Percentiles rank a stretch among this genome's conserved stretches.
These are phyloP conservation scores for Colletotrichum karsti DNA, from an alignment of 2,329 filamentous ascomycete species.

Conservation along the genomic window DNA sequence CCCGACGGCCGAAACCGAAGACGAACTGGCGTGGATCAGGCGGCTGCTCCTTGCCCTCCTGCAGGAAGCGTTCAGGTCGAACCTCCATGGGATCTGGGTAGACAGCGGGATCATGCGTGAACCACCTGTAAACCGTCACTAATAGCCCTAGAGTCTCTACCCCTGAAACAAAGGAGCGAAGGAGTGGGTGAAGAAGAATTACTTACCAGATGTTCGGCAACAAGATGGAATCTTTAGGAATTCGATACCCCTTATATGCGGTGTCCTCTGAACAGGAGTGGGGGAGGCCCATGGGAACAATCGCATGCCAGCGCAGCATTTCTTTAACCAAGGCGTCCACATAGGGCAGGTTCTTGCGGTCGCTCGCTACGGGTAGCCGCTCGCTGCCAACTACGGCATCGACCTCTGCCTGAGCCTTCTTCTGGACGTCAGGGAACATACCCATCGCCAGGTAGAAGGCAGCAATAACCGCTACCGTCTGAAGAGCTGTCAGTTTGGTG, in stretches of 20 bases:
- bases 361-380: constrained; percentile 45
- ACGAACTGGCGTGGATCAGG: constrained; percentile 16
- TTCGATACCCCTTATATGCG: constrained; percentile 54
- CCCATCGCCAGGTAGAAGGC: constrained; percentile 57
- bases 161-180: not conserved
- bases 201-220: constrained; percentile 39
- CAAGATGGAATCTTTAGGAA: constrained; percentile 56
- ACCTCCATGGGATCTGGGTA: constrained; percentile 58
- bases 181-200: not conserved
- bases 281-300: constrained; percentile 51
- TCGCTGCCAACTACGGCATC: constrained; percentile 46
- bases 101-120: constrained; percentile 72
- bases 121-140: constrained; percentile 19
- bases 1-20: constrained; percentile 32
- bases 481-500: fast-evolving
- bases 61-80: constrained; percentile 42
- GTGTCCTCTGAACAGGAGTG: constrained; percentile 58
- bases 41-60: not conserved
- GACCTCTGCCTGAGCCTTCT: constrained; percentile 37
- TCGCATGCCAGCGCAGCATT: constrained; percentile 49
- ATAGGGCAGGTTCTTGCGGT: constrained; percentile 50
- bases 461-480: constrained; percentile 42
- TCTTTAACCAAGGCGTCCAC: constrained; percentile 52
- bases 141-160: not conserved
- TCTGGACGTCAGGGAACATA: constrained; percentile 53